Conservation (phyloP, 106 monocot species). For the Phalaenopsis equestris region DNA sequence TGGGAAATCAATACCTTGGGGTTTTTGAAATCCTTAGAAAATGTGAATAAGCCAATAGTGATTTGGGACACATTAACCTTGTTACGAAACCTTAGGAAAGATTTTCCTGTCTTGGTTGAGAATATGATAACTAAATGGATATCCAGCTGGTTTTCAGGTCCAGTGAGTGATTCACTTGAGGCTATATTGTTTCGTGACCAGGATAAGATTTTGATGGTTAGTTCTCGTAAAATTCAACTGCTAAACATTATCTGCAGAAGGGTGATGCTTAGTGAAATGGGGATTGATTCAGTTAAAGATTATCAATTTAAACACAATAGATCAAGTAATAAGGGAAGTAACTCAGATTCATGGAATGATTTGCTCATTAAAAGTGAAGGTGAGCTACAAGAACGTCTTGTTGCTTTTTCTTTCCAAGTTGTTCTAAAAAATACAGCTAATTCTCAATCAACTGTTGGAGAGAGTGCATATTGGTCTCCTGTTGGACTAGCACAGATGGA, state of each 20-base stretch:
- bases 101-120: constrained; percentile 32
- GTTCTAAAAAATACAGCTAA: constrained; percentile 13
- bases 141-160: constrained; percentile 47
- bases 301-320: neutral
- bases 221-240: constrained; percentile 50
- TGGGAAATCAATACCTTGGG: constrained; percentile 60
- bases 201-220: constrained; percentile 23
- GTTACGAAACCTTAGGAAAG: constrained; percentile 33
- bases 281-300: constrained; percentile 13
- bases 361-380: constrained; percentile 45
- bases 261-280: constrained; percentile 26
- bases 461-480: constrained; percentile 25
- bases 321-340: constrained; percentile 10
- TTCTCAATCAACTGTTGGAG: constrained; percentile 4
- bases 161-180: constrained; percentile 24
- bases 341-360: constrained; percentile 33
- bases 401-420: constrained; percentile 48
- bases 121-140: constrained; percentile 51
- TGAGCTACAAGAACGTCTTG: constrained; percentile 44
- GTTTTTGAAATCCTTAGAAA: constrained; percentile 45
- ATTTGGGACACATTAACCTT: constrained; percentile 55
- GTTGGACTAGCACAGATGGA: constrained; percentile 66
- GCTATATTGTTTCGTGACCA: constrained; percentile 21
- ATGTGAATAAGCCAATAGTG: constrained; percentile 34
- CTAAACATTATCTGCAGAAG: constrained; percentile 68